These are phyloP conservation scores for Teunomyces panamensis DNA, from an alignment of 805 yeast species.

Conservation along the genomic window DNA sequence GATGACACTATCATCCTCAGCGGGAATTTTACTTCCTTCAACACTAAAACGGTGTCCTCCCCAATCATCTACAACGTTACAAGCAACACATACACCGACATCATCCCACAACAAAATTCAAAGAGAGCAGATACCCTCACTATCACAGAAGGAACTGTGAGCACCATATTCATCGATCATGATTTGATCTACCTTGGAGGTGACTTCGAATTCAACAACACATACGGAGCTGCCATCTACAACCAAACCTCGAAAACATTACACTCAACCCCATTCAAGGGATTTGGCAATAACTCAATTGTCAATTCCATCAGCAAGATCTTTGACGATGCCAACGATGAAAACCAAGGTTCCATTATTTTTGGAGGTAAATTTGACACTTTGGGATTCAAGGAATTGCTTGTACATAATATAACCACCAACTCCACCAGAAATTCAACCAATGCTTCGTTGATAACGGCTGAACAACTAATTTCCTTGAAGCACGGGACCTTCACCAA, in stretches of 20 bases:
- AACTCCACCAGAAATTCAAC: constrained; percentile 30
- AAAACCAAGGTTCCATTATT: constrained; percentile 46
- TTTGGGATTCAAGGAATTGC: constrained; percentile 50
- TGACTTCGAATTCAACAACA: constrained; percentile 50
- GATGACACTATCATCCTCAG: constrained; percentile 28
- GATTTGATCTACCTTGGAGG: constrained; percentile 79
- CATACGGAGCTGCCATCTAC: constrained; percentile 65
- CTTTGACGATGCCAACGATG: constrained; percentile 28
- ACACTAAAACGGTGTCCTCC: constrained; percentile 19
- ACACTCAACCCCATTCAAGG: constrained; percentile 61
- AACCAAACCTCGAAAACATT: constrained; percentile 44
- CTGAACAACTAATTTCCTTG: constrained; percentile 62
- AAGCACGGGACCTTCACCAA: constrained; percentile 52
- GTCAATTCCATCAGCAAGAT: constrained; percentile 62
- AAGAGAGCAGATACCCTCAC: constrained; percentile 16
- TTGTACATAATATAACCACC: constrained; percentile 33
- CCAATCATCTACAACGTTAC: constrained; percentile 38
- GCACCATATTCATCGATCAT: constrained; percentile 37
- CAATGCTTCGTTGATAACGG: constrained; percentile 38
- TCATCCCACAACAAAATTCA: constrained; percentile 15
- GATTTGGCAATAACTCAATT: constrained; percentile 60
- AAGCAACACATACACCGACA: constrained; percentile 18
- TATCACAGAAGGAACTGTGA: constrained; percentile 28
- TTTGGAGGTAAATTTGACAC: constrained; percentile 78
- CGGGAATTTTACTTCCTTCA: constrained; percentile 37